Evolutionary conservation across 306 rosid species (phyloP), one percentile per base, ranked within the genome.

Genomic region (Vigna angularis): DNA sequence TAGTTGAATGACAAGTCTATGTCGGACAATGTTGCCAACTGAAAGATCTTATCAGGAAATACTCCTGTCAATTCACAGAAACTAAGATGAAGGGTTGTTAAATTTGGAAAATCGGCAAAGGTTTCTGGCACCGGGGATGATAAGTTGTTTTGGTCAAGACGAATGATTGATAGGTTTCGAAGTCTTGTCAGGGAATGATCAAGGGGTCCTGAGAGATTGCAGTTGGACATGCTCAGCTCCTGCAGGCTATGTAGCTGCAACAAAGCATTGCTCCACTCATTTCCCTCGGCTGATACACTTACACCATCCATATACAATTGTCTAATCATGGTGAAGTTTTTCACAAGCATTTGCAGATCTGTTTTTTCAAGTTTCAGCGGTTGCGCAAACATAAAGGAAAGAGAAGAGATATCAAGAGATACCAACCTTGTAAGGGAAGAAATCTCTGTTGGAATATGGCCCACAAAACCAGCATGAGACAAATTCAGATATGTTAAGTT

Each of bases 281-380:
- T 18, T 26, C 89, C 89, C n/a, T 1, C 16, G 2, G 79, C 82
- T 32, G 88, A 56, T 76, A 89, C 72, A 7, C 7, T 28, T 0
- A 85, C 72, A 66, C 90, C 87, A 83, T 92, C 92, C 1, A 90
- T 75, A 86, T 70, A 40, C 6, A 90, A 53, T 74, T 83, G 71
- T 1, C 4, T 9, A 34, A 93, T 74, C 49, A 63, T 14, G 0
- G 50, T n/a, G 52, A 92, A 57, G 24, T 85, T 84, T 34, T 61
- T 59, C 40, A 82, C 49, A 18, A 87, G 59, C 55, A 45, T 44
- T 20, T 9, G 11, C 2, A 87, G 16, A 48, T 66, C 28, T 26
- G 52, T 79, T 0, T 11, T 56, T 55, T 57, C 48, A 34, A 85
- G 82, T 69, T 50, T 76, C 49, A 79, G 7, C 0, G 8, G 3